These are phyloP conservation scores for Cotoneaster glaucophyllus DNA, from an alignment of 306 rosid genomes.

Conservation along the genomic window DNA sequence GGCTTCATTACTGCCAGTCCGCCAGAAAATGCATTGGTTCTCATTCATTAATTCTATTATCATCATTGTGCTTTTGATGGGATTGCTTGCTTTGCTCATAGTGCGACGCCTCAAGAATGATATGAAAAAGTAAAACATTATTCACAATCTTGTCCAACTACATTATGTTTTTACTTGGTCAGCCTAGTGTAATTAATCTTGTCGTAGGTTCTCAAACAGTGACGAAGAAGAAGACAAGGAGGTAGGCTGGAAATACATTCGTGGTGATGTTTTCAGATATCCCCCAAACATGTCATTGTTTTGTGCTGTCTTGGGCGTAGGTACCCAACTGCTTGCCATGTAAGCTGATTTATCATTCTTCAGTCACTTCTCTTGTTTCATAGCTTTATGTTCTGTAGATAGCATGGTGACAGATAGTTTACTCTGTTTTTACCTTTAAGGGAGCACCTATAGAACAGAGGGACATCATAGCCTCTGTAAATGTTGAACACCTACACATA, in stretches of 20 bases:
- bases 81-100: slow-evolving; percentile 63
- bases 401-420: too few relatives aligned
- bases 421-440: too few relatives aligned
- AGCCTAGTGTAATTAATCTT: slow-evolving; percentile 11
- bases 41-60: slow-evolving; percentile 65
- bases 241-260: slow-evolving; percentile 64
- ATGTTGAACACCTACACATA: too few relatives aligned
- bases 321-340: slow-evolving; percentile 78
- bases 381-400: too few relatives aligned
- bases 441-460: too few relatives aligned
- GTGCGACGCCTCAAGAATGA: slow-evolving; percentile 63
- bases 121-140: slow-evolving; percentile 53
- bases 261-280: slow-evolving; percentile 66
- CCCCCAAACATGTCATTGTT: slow-evolving; percentile 60
- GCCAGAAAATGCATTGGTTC: slow-evolving; percentile 70
- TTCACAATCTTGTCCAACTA: slow-evolving; percentile 1
- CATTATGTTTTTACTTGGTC: slow-evolving; percentile 11
- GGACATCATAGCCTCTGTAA: too few relatives aligned
- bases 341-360: slow-evolving; percentile 39
- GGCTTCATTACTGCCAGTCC: slow-evolving; percentile 54
- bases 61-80: slow-evolving; percentile 63
- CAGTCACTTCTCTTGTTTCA: too few relatives aligned
- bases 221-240: slow-evolving; percentile 74
- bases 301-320: slow-evolving; percentile 68
- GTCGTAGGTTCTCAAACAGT: slow-evolving; percentile 44